phyloP scores from a whole-genome alignment of 257 asterid genomes.

The Knoxia roxburghii region DNA sequence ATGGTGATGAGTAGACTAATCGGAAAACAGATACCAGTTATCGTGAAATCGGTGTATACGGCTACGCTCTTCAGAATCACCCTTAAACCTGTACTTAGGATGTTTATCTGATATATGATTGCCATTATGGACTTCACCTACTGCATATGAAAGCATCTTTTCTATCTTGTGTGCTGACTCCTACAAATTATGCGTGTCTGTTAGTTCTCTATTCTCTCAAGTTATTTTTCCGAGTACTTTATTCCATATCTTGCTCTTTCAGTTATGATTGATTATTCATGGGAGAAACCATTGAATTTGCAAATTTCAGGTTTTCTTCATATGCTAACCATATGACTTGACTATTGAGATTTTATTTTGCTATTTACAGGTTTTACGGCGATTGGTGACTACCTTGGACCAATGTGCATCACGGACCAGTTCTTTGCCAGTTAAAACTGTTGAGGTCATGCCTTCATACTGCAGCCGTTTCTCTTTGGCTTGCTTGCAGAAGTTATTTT shows the following conservation, averaged over 20 bases:
- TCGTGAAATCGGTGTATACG: not conserved
- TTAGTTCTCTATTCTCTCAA: not conserved
- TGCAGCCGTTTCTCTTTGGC: slow-evolving; percentile 96
- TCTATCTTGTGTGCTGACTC: not conserved
- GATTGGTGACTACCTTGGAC: slow-evolving; percentile 78
- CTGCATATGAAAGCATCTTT: too few species aligned
- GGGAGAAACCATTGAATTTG: not conserved
- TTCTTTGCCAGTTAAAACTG: slow-evolving; percentile 88
- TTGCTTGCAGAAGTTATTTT: slow-evolving; percentile 89
- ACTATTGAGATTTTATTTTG: slow-evolving; percentile 6
- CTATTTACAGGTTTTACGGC: slow-evolving; percentile 55
- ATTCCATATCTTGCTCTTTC: not conserved
- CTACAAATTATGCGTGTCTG: not conserved
- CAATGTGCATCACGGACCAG: slow-evolving; percentile 97
- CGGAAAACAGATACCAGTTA: too few species aligned
- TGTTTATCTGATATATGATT: not conserved
- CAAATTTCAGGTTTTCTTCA: not conserved
- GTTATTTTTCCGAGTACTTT: not conserved
- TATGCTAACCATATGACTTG: not conserved
- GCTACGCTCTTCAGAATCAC: not conserved
- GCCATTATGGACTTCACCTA: not conserved
- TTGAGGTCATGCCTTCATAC: slow-evolving; percentile 91
- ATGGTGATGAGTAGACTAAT: not conserved
- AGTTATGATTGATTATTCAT: not conserved
- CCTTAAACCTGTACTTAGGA: too few species aligned